Evolutionary conservation across 306 rosid genomes (phyloP), one percentile per base, ranked within the genome.

Genomic region (Acacia acuminata): DNA sequence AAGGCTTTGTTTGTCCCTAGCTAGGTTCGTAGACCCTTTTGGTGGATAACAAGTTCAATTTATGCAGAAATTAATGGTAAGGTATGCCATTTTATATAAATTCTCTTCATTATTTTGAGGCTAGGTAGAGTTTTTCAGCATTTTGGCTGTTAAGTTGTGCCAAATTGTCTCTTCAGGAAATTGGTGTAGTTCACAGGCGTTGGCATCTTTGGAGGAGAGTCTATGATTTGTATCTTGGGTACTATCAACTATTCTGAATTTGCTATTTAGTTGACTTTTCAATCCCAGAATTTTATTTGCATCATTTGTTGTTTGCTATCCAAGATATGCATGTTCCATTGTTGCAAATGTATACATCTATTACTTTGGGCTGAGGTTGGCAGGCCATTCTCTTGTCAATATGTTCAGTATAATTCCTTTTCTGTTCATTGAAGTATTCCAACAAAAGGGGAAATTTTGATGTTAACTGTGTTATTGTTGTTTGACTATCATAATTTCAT

Each of bases 21-120:
- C 78, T 87, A 96, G 99, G 99, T 92, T 71, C 93, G 97, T 48
- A 87, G 99, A 83, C 99, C 99, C 82, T 92, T 96, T 89, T 96
- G 99, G 99, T 96, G 99, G 99, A 83, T 96, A 85, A 93, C 92
- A 66, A 96, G 99, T 89, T 96, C 99, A 83, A 96, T 96, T 70
- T 93, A 91, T 77, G 92, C 96, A 19, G 99, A 96, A 91, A 85
- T 96, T 84, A 88, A 96, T 78, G 97, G 99, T 79, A 90, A 92
- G 98, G 98, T 96, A 92, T 78, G 94, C 10, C 69, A 78, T 66
- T 84, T 51, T 51, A 75, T 73, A 78, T 71, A 10, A 78, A 16
- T 34, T 64, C 4, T 74, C 60, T 63, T 43, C 44, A 70, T 80
- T n/a, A 55, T 79, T 60, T 53, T 64, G 27, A 79, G 65, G 40